phyloP scores from a whole-genome alignment of 371 early-diverging fungal species.

The Mortierella sp. region DNA sequence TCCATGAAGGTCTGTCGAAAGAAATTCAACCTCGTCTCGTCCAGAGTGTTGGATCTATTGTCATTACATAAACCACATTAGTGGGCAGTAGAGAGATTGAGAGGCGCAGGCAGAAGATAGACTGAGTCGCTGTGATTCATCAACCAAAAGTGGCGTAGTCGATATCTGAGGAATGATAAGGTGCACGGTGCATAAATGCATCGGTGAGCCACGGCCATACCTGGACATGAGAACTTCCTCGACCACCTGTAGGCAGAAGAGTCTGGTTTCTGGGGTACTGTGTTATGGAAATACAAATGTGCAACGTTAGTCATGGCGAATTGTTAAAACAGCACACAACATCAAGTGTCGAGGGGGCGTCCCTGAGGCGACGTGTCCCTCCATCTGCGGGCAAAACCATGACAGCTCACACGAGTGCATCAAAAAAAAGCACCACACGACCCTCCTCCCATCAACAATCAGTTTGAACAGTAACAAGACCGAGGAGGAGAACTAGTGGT shows the following conservation, averaged over 20 bases:
- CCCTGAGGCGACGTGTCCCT: too few relatives aligned
- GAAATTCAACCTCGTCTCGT: slow-evolving; percentile 64
- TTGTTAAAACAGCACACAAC: too few relatives aligned
- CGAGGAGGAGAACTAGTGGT: neutral
- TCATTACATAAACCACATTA: neutral
- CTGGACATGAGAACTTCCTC: slow-evolving; percentile 79
- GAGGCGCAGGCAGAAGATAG: neutral
- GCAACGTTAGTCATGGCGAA: neutral
- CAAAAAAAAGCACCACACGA: slow-evolving; percentile 4
- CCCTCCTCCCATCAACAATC: slow-evolving; percentile 7
- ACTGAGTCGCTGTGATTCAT: slow-evolving; percentile 36
- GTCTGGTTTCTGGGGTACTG: slow-evolving; percentile 83
- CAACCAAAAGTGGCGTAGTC: slow-evolving; percentile 27
- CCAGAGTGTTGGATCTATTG: slow-evolving; percentile 64
- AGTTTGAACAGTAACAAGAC: slow-evolving; percentile 7
- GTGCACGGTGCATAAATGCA: neutral
- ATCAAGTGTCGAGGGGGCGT: too few relatives aligned
- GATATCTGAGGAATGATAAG: neutral
- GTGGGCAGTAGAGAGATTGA: too few relatives aligned
- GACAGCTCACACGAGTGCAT: too few relatives aligned
- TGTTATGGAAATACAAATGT: neutral
- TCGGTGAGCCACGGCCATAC: slow-evolving; percentile 35
- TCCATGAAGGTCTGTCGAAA: slow-evolving; percentile 79
- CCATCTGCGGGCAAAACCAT: too few relatives aligned
- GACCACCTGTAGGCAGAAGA: slow-evolving; percentile 88